Evolutionary conservation across 2,329 filamentous ascomycete species (phyloP).

Genomic region (Fusarium lyarnte): DNA sequence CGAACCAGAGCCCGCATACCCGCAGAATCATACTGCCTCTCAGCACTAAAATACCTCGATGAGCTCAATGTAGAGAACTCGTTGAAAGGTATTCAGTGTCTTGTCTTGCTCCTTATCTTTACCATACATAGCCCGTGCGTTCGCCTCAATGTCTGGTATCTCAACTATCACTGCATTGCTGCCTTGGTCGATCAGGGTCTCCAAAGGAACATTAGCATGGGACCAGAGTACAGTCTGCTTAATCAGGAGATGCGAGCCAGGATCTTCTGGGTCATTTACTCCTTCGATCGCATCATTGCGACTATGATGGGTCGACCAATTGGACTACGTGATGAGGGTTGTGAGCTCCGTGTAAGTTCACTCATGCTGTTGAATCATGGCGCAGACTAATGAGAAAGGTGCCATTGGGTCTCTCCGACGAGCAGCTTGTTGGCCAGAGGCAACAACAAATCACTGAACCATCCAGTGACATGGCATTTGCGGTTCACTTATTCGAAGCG

Average conservation of each 20-base stretch:
- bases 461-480: constrained; percentile 48
- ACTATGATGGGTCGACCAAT: constrained; percentile 67
- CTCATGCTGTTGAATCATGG: rapidly evolving
- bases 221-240: constrained; percentile 55
- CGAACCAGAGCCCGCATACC: constrained; percentile 56
- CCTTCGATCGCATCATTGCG: constrained; percentile 60
- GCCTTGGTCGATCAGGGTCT: constrained; percentile 61
- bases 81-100: constrained; percentile 58
- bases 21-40: constrained; percentile 59
- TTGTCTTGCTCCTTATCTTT: constrained; percentile 58
- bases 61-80: constrained; percentile 59
- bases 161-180: constrained; percentile 65
- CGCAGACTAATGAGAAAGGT: constrained; percentile 40
- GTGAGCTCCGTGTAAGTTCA: constrained; percentile 57
- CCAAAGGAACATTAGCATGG: constrained; percentile 58
- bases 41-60: constrained; percentile 59
- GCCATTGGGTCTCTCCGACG: constrained; percentile 42
- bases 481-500: constrained; percentile 60
- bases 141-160: constrained; percentile 61
- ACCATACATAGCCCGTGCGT: constrained; percentile 61
- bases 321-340: constrained; percentile 63
- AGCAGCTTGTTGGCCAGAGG: constrained; percentile 5
- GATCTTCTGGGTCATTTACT: constrained; percentile 65
- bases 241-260: constrained; percentile 65
- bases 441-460: not conserved